phyloP scores from a whole-genome alignment of 352 stramenopile genomes.

The Pythium apleroticum region DNA sequence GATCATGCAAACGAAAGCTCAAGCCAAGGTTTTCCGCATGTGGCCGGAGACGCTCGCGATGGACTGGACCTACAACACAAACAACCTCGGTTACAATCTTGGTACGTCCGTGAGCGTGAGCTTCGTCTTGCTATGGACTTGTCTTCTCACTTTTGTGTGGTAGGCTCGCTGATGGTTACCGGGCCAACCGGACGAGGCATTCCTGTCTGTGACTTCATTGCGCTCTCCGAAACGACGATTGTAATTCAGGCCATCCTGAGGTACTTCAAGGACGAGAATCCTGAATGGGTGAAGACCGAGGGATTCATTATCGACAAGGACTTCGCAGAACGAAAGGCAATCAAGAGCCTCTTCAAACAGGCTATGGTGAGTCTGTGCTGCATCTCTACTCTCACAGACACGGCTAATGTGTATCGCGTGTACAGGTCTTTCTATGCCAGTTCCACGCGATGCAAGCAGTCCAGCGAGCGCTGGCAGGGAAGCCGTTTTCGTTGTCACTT shows the following conservation, averaged over 20 bases:
- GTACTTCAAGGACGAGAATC: conserved; percentile 17
- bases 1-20: conserved; percentile 1
- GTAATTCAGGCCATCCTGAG: conserved; percentile 8
- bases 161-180: not conserved
- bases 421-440: conserved; percentile 17
- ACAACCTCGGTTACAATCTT: conserved; percentile 19
- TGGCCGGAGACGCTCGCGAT: conserved; percentile 7
- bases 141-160: not conserved
- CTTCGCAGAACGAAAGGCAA: conserved; percentile 4
- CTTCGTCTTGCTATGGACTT: not conserved
- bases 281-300: not conserved
- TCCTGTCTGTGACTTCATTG: conserved; percentile 23
- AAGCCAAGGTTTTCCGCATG: not conserved
- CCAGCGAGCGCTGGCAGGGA: not conserved
- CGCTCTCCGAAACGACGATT: conserved; percentile 10
- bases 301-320: conserved; percentile 27
- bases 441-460: conserved; percentile 11
- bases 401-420: too few relatives aligned
- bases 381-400: not conserved
- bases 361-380: conserved; percentile 8
- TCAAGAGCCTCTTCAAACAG: not conserved
- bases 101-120: conserved; percentile 2
- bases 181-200: conserved; percentile 20
- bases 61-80: conserved; percentile 28
- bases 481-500: not conserved